Evolutionary conservation across 306 rosid genomes (phyloP).

Genomic region (Benincasa hispida): DNA sequence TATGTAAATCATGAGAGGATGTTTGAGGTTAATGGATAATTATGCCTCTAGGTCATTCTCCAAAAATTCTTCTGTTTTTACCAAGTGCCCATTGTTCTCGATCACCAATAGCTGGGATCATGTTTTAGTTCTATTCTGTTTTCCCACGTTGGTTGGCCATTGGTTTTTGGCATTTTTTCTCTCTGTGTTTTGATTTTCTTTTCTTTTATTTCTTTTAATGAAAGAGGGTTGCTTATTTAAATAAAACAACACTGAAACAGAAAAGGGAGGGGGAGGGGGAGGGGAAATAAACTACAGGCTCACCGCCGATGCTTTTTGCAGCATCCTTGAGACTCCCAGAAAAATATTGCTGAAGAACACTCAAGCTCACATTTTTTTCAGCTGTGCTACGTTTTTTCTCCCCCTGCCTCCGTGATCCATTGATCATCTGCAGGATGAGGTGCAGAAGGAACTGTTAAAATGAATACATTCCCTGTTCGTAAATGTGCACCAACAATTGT

Average conservation of each 20-base stretch:
- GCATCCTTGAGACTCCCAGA: constrained; percentile 96
- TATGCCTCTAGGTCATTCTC: background rate
- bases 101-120: background rate
- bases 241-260: background rate
- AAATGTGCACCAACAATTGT: background rate
- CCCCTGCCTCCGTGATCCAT: constrained; percentile 31
- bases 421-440: constrained; percentile 24
- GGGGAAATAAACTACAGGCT: no score
- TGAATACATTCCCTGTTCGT: constrained; percentile 6
- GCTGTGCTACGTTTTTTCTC: constrained; percentile 47
- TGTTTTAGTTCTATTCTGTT: background rate
- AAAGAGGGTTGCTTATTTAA: background rate
- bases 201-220: no score
- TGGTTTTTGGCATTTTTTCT: background rate
- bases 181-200: background rate
- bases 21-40: background rate
- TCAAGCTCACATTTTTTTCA: constrained; percentile 74
- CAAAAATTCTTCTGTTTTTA: background rate
- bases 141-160: background rate
- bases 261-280: background rate
- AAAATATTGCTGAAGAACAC: constrained; percentile 75
- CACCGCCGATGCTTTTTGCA: constrained; percentile 81
- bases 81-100: background rate
- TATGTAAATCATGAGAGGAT: background rate
- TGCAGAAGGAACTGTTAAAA: background rate